These are phyloP conservation scores for Fragilaria radians DNA, from an alignment of 108 stramenopile species.

Conservation along the genomic window DNA sequence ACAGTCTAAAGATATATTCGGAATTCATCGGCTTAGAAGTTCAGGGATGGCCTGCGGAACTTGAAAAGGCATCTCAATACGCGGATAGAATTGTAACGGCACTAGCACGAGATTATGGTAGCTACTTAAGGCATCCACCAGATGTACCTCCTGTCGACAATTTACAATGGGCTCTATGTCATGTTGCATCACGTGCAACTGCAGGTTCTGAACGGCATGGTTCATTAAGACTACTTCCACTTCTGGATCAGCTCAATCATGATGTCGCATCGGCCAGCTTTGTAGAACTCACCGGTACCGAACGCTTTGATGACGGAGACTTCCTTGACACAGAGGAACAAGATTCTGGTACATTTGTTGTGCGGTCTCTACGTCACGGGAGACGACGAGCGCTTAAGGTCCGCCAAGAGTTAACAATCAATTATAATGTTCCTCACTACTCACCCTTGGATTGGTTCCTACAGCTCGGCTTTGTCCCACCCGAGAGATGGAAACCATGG, in stretches of 20 bases:
- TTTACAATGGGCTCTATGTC: conserved; percentile 76
- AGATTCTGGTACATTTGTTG: conserved; percentile 70
- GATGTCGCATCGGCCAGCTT: conserved; percentile 66
- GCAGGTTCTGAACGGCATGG: conserved; percentile 57
- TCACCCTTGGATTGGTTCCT: conserved; percentile 82
- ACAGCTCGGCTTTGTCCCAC: conserved; percentile 73
- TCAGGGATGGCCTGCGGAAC: conserved; percentile 66
- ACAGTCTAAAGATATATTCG: conserved; percentile 49
- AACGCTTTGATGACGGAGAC: conserved; percentile 27
- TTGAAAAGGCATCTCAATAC: conserved; percentile 52
- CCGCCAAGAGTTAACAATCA: conserved; percentile 52
- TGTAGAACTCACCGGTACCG: conserved; percentile 58
- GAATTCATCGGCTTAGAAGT: conserved; percentile 64
- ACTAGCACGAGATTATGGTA: conserved; percentile 33
- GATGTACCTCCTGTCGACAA: conserved; percentile 23
- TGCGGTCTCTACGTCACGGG: conserved; percentile 60
- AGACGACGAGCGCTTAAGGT: conserved; percentile 44
- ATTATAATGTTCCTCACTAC: conserved; percentile 83
- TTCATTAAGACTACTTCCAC: conserved; percentile 56
- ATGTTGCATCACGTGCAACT: conserved; percentile 68
- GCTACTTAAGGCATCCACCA: conserved; percentile 32
- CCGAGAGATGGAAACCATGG: conserved; percentile 63
- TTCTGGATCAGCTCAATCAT: conserved; percentile 81
- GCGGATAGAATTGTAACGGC: conserved; percentile 41
- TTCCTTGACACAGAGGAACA: conserved; percentile 44